Base-by-base conservation (phyloP, 805 yeast genomes). In the Saccharomyces paradoxus region DNA sequence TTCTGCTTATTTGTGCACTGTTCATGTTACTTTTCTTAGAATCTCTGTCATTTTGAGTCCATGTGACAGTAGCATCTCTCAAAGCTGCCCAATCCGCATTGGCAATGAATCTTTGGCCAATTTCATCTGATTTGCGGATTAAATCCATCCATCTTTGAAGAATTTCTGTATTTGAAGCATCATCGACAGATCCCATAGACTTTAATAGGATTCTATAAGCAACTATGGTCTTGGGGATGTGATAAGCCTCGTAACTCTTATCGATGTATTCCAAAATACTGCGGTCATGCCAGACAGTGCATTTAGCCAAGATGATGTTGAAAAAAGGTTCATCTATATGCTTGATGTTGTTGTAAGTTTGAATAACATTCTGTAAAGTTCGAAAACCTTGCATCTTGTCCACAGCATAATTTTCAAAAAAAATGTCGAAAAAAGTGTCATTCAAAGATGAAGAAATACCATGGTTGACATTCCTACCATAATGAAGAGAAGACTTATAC, bases 61-160 rank as follows among this genome's bases (percentile, higher is more conserved):
- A 70, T 4, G 72, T 68, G 9, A 70, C 69, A 5, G 94, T 87
- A 22, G 92, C 88, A 67, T 84, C 90, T 72, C 91, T 81, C 55
- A 87, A 69, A 2, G 92, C 86, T 44, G 88, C 85, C 92, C 92
- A 87, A 71, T 86, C 92, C 10, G 94, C 92, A 66, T 82, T 83
- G 6, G 92, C 90, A 60, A 87, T 83, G 65, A 83, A 85, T 44
- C 69, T 71, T 70, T 79, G 81, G 10, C 82, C 82, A 51, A 75
- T 77, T 49, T 69, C 70, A 32, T 77, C 79, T 56, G 84, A 82
- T 58, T 81, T 77, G 44, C 58, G 50, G 46, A 83, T 69, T 49
- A 79, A 70, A 50, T 79, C 77, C 56, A 75, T 73, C 89, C 89
- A 84, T 58, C 76, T 75, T 31, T 68, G 63, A 57, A 82, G 68